These are phyloP conservation scores for Alnus glutinosa DNA, from an alignment of 306 rosid species.

Conservation along the genomic window DNA sequence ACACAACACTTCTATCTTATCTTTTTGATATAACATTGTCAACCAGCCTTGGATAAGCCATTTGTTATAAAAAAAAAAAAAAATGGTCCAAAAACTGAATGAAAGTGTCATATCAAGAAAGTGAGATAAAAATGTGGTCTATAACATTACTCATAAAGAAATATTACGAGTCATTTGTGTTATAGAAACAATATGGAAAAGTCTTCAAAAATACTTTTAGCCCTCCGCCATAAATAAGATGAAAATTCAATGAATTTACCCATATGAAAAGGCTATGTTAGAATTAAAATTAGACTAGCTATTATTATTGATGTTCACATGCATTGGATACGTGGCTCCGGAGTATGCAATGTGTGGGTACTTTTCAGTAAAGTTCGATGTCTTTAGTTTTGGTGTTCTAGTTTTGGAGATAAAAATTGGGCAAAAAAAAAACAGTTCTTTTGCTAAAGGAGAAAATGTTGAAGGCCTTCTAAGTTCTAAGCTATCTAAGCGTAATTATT, in stretches of 20 bases:
- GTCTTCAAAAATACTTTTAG: neutral
- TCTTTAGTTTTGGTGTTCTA: neutral
- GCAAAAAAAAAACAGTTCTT: neutral
- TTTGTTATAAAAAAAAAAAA: too few species aligned
- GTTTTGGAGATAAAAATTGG: neutral
- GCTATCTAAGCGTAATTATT: neutral
- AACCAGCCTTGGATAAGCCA: too few species aligned
- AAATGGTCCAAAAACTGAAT: too few species aligned
- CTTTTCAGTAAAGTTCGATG: neutral
- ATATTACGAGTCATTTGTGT: neutral
- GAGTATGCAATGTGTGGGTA: neutral
- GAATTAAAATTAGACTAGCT: neutral
- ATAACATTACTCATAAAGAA: too few species aligned
- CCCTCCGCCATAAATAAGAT: too few species aligned
- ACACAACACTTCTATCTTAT: too few species aligned
- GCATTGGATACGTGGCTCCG: neutral
- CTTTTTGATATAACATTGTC: too few species aligned
- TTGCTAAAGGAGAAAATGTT: neutral
- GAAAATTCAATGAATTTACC: neutral
- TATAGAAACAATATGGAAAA: neutral
- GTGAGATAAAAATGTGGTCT: too few species aligned
- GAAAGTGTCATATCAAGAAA: too few species aligned
- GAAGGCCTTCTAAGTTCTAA: neutral
- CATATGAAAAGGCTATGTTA: neutral
- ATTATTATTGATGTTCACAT: neutral